phyloP scores from a whole-genome alignment of 73 alveolate genomes.

The Paramecium octaurelia region DNA sequence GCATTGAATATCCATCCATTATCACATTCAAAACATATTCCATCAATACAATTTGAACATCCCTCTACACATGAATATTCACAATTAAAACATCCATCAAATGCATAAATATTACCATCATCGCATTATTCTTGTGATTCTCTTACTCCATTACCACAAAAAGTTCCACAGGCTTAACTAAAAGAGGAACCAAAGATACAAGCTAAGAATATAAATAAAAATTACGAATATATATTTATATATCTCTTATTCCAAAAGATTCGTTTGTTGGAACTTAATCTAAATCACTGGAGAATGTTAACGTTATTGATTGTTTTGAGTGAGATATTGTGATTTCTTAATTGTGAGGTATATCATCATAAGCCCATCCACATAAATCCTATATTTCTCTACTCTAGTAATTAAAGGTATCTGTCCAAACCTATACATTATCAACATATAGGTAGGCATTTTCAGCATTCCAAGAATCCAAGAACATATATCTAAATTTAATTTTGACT shows the following conservation, averaged over 20 bases:
- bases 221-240: background rate
- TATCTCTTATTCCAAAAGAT: background rate
- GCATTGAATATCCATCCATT: background rate
- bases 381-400: background rate
- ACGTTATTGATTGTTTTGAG: background rate
- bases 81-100: background rate
- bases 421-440: background rate
- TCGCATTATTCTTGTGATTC: background rate
- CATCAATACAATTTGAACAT: background rate
- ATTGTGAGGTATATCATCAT: background rate
- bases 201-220: background rate
- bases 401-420: background rate
- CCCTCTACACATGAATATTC: background rate
- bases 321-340: background rate
- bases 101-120: background rate
- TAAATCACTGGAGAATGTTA: background rate
- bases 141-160: background rate
- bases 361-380: background rate
- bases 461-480: slow-evolving; percentile 3
- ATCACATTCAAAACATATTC: background rate
- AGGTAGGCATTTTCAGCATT: background rate
- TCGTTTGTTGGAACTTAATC: background rate
- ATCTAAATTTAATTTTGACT: background rate
- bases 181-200: background rate
- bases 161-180: background rate